These are phyloP conservation scores for Cladosporium velox DNA, from an alignment of 2,329 filamentous ascomycete genomes.

Conservation along the genomic window DNA sequence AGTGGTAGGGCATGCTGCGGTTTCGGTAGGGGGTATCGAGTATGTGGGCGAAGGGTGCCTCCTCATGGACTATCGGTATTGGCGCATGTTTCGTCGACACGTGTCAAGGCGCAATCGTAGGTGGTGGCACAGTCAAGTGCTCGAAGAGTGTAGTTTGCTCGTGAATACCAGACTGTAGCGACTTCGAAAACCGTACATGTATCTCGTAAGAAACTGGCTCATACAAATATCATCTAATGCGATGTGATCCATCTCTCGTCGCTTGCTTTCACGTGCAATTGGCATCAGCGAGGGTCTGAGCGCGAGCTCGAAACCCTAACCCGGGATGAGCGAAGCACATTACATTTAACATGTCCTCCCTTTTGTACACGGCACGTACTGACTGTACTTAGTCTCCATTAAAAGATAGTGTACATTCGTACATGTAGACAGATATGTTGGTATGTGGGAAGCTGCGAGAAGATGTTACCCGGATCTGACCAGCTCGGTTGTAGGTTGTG, in stretches of 20 bases:
- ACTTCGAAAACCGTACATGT: not conserved
- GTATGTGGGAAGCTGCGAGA: not conserved
- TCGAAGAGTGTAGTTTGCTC: not conserved
- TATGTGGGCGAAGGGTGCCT: slow-evolving; percentile 20
- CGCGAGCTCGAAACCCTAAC: not conserved
- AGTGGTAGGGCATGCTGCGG: slow-evolving; percentile 23
- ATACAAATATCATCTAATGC: not conserved
- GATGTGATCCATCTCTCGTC: not conserved
- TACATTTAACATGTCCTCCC: not conserved
- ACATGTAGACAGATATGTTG: too few species aligned
- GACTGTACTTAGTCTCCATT: too few species aligned
- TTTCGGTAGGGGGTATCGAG: slow-evolving; percentile 1
- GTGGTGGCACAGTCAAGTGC: not conserved
- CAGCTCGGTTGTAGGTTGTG: not conserved
- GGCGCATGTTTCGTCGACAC: slow-evolving; percentile 19
- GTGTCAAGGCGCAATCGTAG: slow-evolving; percentile 3
- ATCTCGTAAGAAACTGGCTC: not conserved
- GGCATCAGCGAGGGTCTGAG: slow-evolving; percentile 2
- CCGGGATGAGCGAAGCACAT: not conserved
- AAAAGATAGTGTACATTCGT: too few species aligned
- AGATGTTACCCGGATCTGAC: not conserved
- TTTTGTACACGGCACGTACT: too few species aligned
- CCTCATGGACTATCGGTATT: slow-evolving; percentile 18
- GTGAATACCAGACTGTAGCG: not conserved
- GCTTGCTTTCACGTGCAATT: not conserved